Base-by-base conservation (phyloP, 805 yeast species). In the Cyberlindnera mississippiensis region DNA sequence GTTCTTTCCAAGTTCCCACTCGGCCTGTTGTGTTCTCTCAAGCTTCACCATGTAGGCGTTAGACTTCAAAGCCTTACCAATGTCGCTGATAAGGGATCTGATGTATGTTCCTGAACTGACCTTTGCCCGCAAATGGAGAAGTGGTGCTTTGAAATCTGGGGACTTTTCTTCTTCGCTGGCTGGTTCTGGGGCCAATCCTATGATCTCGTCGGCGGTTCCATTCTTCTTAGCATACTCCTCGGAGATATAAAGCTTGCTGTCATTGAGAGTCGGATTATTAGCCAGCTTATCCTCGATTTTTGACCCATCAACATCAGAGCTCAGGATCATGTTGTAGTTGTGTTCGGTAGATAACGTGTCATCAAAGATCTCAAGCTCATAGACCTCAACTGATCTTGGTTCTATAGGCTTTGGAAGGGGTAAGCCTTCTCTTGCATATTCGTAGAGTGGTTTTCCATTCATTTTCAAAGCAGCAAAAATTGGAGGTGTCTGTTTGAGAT, bases 61-160 rank as follows among this genome's bases (percentile, higher is more conserved):
- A 0, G 90, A 78, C 14, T 83, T 81, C 57, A 90, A 66, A 0
- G 91, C 84, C 45, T 84, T 75, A 2, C 96, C 98, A 33, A 86
- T 70, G 56, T 93, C 99, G 63, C 95, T 87, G 37, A 93, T 72
- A 40, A 93, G 66, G 3, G 96, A 84, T 51, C 99, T 74, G 37
- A 93, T 89, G 56, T 93, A 93, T 0, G 98, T 93, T 2, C 99
- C 99, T 0, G 97, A 88, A 1, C 96, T 84, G 1, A 91, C 99
- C 28, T 76, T 73, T 4, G 95, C 77, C 13, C 73, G 75, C 51
- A 93, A 77, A 53, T 84, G 90, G 19, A 91, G 54, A 37, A 83
- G 53, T 2, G 95, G 93, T 2, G 87, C 80, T 47, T 74, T 69
- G 44, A 69, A 72, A 3, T 49, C 54, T 2, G 67, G 73, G 3